Percentiles rank a stretch among this genome's conserved stretches.
These are phyloP conservation scores for Pythium phragmiticola DNA, from an alignment of 352 stramenopile genomes.

Conservation along the genomic window DNA sequence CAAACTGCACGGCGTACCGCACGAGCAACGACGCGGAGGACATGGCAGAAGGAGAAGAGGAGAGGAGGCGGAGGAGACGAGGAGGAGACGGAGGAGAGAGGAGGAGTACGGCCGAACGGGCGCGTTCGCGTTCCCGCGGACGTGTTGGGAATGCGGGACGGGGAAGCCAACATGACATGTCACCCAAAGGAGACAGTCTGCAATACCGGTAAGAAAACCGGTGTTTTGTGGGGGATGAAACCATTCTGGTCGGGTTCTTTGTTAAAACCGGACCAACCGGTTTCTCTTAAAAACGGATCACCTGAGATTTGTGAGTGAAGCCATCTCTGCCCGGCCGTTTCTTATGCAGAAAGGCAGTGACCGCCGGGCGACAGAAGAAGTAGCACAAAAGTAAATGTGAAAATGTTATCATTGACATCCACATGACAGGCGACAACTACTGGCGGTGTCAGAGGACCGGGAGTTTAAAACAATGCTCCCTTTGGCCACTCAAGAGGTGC, in stretches of 20 bases:
- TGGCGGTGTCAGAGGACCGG: background rate
- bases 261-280: constrained; percentile 17
- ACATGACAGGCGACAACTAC: background rate
- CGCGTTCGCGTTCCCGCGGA: background rate
- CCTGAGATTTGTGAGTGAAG: background rate
- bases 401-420: constrained; percentile 2
- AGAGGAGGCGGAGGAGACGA: background rate
- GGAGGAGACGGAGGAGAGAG: background rate
- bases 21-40: constrained; percentile 12
- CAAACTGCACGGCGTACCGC: constrained; percentile 42
- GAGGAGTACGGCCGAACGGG: background rate
- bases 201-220: background rate
- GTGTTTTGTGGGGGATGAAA: background rate
- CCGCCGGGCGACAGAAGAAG: too few relatives aligned
- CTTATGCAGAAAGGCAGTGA: too few relatives aligned
- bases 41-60: constrained; percentile 1
- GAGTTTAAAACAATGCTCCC: background rate
- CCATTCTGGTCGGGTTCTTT: background rate
- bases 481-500: too few relatives aligned
- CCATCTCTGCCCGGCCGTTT: background rate
- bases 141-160: background rate
- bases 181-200: background rate
- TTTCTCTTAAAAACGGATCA: constrained; percentile 15
- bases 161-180: background rate
- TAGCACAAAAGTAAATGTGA: background rate